Evolutionary conservation across 208 protist species (phyloP), one percentile per base, ranked within the genome.

Genomic region (Crithidia thermophila): DNA sequence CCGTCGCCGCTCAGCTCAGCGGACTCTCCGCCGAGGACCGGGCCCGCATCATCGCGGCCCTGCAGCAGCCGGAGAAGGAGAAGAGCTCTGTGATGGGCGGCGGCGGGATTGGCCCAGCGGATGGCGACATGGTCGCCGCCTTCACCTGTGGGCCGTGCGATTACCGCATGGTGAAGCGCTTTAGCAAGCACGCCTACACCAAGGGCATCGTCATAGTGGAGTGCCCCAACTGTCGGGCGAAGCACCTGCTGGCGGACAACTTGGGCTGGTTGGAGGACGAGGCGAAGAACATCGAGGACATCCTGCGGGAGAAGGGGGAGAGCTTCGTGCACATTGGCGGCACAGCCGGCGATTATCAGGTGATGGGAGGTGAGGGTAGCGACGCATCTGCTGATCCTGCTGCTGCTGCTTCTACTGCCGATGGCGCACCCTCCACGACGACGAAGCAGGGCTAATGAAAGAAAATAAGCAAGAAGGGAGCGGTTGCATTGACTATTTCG

Each of bases 161-260:
- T 9, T 80, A 81, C 68, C 88, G 91, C 57, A 91, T 86, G 78
- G 88, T 96, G 68, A 97, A 97, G 81, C 78, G 77, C 37, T 97
- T 98, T 75, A 93, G 80, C 50, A 96, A 95, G 60, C 83, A 95
- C 71, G 80, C 92, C 18, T 98, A 98, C 76, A 89, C 87, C 20
- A 94, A 95, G 28, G 94, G 94, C 16, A 94, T 97, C 45, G 94
- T 98, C 23, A 94, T 98, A 67, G 84, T 97, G 51, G 72, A 96
- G 68, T 98, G 94, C 56, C 84, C 88, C 23, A 79, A 81, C 53
- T 98, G 94, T 76, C 69, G 80, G 18, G 79, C 85, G 20, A 83
- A 87, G 72, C 94, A 98, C 67, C 77, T 98, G 21, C 67, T 98
- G 36, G 94, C 94, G 1, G 94, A 98, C 72, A 95, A 98, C 76